Base-by-base conservation (phyloP, 2,329 filamentous ascomycete species). In the Cryphonectria naterciae region DNA sequence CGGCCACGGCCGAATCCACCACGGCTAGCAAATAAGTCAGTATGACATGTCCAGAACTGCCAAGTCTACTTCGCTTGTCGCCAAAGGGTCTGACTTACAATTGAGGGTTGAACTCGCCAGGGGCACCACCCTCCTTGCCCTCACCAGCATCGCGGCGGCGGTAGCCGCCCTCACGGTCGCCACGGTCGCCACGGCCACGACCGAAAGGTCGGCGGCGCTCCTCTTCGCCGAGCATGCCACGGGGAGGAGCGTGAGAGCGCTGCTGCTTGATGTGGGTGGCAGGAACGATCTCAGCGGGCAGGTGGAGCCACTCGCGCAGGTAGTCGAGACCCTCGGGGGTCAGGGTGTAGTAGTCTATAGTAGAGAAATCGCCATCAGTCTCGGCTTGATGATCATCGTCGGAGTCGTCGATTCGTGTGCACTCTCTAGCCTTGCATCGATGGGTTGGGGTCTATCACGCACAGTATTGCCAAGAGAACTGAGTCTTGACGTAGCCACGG, bases 191-290 rank as follows among this genome's bases (percentile, higher is more conserved):
- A 80, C 88, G 76, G 77, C 91, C 91, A 85, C 90, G 88, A 81
- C 92, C 91, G 81, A 93, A 93, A 78, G 92, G 91, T 85, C 94
- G 91, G 82, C 92, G 89, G 86, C 88, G 88, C 83, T 91, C 89
- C 76, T 88, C 86, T 83, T 97, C 95, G 80, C 94, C 94, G 88
- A 98, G 91, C 96, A 99, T 98, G 83, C 96, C 96, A 82, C 96
- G 95, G 82, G 96, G 95, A 85, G 95, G 95, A 87, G 94, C 95
- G 87, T 98, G 94, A 80, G 94, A 96, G 86, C 96, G 94, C 90
- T 98, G 94, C 89, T 98, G 95, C 93, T 99, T 99, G 89, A 99
- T 98, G 92, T 99, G 96, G 81, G 96, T 99, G 81, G 97, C 94
- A 79, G 96, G 96, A 78, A 99, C 96, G 83, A 99, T 98, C 91